Evolutionary conservation across 202 grass and related monocot genomes (phyloP).

Genomic region (Bolboschoenoplectus hybrid): DNA sequence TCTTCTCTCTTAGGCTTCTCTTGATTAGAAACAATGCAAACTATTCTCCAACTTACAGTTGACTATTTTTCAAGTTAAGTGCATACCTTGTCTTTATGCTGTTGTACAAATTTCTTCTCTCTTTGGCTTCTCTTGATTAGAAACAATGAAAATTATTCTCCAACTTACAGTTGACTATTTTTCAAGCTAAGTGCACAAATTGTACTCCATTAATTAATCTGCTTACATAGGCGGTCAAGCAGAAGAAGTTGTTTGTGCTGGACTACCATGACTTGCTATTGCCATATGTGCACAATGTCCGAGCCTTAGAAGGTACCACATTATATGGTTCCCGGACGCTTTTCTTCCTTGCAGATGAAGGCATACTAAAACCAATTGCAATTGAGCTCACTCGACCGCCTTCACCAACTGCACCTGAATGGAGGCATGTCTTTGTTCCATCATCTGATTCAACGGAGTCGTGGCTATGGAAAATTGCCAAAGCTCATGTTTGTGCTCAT

Average conservation of each 20-base stretch:
- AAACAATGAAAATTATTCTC: neutral
- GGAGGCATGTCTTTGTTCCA: slow-evolving; percentile 60
- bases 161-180: neutral
- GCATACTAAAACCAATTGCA: slow-evolving; percentile 63
- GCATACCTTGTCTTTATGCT: neutral
- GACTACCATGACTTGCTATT: slow-evolving; percentile 81
- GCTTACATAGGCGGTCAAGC: slow-evolving; percentile 43
- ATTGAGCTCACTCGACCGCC: slow-evolving; percentile 78
- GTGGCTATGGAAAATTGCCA: slow-evolving; percentile 79
- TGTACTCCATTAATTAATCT: neutral
- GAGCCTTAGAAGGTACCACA: slow-evolving; percentile 50
- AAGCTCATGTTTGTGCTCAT: slow-evolving; percentile 72
- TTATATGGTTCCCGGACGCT: slow-evolving; percentile 74
- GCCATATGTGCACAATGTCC: slow-evolving; percentile 74
- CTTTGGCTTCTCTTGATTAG: neutral
- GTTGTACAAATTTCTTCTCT: too few species aligned
- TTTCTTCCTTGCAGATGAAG: slow-evolving; percentile 66
- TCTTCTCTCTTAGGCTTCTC: neutral
- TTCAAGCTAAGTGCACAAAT: neutral
- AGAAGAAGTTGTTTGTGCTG: slow-evolving; percentile 70
- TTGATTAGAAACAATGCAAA: neutral
- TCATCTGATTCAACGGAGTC: slow-evolving; percentile 48
- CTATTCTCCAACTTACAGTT: neutral
- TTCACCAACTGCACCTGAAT: slow-evolving; percentile 47
- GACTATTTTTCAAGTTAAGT: neutral